Percentiles rank a stretch among this genome's conserved stretches.
Conservation (phyloP, 176 grass and related monocot species). For the Ampelocalamus luodianensis region DNA sequence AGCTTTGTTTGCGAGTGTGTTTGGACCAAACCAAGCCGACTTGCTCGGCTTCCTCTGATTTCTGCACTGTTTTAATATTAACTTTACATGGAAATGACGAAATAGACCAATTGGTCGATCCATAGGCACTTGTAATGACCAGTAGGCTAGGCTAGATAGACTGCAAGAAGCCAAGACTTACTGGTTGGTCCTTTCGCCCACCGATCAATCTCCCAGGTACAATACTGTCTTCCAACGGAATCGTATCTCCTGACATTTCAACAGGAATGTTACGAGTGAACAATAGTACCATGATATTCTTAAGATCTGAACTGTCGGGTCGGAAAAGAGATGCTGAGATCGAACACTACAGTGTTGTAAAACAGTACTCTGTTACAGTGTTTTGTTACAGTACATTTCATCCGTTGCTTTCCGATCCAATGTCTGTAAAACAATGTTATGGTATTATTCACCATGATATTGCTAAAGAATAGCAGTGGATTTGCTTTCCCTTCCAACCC, state of each 20-base stretch:
- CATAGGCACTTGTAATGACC: background rate
- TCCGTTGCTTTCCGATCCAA: no score
- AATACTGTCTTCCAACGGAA: background rate
- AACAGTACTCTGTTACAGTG: no score
- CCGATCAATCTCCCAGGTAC: background rate
- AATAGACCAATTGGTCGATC: background rate
- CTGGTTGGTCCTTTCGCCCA: constrained; percentile 2
- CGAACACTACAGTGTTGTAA: no score
- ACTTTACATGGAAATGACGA: background rate
- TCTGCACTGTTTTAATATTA: background rate
- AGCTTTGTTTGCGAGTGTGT: background rate
- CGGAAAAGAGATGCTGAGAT: no score
- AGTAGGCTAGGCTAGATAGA: background rate
- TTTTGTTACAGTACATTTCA: no score
- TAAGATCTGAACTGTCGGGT: no score
- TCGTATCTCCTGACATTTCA: no score
- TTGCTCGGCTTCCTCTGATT: background rate
- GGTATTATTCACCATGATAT: no score
- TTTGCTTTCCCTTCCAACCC: background rate
- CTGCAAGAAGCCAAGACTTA: background rate
- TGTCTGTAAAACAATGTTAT: no score
- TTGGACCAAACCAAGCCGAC: background rate
- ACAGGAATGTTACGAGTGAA: no score
- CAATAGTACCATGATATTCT: no score
- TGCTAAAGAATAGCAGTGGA: no score